A percentile compares a stretch with the other conserved stretches of the same genome.
Conservation (phyloP, 2,329 filamentous ascomycete species). For the Diaporthe sp. region DNA sequence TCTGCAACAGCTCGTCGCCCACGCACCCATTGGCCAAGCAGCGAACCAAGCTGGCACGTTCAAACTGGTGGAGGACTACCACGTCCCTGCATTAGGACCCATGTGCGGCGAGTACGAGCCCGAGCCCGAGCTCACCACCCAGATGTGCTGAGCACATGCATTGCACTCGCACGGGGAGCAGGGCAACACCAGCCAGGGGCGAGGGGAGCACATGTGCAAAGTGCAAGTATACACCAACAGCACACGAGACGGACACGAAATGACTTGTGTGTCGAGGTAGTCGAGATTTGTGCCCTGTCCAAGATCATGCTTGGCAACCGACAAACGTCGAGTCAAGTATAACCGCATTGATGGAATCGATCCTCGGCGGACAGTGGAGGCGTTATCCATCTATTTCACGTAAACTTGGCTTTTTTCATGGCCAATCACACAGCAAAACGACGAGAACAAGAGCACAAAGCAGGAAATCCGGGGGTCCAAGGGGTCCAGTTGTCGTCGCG, state of each 20-base stretch:
- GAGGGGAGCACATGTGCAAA: not conserved
- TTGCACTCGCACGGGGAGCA: not conserved
- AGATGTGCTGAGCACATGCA: not conserved
- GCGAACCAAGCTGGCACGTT: not conserved
- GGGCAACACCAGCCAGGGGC: not conserved
- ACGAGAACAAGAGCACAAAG: not conserved
- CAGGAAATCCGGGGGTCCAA: not conserved
- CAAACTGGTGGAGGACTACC: not conserved
- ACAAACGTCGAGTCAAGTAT: not conserved
- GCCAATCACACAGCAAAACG: not conserved
- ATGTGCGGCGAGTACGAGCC: conserved; percentile 8
- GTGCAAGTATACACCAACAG: not conserved
- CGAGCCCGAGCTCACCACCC: not conserved
- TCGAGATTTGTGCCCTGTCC: not conserved
- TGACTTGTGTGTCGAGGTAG: not conserved
- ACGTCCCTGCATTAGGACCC: not conserved
- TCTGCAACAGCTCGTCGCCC: conserved; percentile 6
- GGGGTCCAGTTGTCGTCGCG: conserved; percentile 11
- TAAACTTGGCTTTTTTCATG: not conserved
- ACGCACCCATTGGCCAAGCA: not conserved
- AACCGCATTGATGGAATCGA: not conserved
- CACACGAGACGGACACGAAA: not conserved
- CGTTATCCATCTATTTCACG: not conserved
- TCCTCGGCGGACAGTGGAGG: not conserved
- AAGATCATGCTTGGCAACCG: not conserved